Evolutionary conservation across 2,329 filamentous ascomycete genomes (phyloP).

Genomic region (Beauveria australis): DNA sequence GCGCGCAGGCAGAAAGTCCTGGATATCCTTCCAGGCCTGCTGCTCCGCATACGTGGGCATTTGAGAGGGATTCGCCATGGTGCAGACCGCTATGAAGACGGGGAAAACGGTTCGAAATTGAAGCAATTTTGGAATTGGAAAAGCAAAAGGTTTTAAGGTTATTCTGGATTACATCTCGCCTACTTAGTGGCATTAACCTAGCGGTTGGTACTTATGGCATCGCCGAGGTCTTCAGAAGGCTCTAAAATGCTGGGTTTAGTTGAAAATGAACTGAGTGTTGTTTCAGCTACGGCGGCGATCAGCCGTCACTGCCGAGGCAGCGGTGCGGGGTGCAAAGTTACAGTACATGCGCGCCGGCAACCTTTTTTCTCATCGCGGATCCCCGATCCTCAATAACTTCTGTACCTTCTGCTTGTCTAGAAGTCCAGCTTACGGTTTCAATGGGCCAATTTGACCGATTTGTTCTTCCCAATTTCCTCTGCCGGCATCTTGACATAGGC

Average conservation of each 20-base stretch:
- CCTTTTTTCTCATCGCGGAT: too few relatives aligned
- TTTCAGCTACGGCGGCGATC: background rate
- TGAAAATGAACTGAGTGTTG: background rate
- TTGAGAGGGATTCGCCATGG: background rate
- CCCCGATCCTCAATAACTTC: too few relatives aligned
- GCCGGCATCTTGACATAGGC: background rate
- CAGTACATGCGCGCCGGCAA: too few relatives aligned
- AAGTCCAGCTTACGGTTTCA: background rate
- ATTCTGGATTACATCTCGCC: background rate
- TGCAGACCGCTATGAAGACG: background rate
- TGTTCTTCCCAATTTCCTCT: background rate
- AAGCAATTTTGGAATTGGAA: too few relatives aligned
- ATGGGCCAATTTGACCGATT: background rate
- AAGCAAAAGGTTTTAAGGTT: background rate
- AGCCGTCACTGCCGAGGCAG: background rate
- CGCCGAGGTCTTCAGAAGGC: background rate
- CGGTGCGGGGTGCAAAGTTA: background rate
- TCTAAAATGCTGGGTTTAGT: too few relatives aligned
- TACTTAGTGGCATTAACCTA: background rate
- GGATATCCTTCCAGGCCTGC: conserved; percentile 3
- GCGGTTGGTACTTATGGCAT: background rate
- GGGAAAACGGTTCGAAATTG: background rate
- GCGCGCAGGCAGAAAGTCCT: background rate
- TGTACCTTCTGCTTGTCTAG: too few relatives aligned
- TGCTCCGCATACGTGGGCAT: background rate